A percentile compares a stretch with the other conserved stretches of the same genome.
Evolutionary conservation across 2,329 filamentous ascomycete genomes (phyloP).

Genomic region (Aureobasidium vineae): DNA sequence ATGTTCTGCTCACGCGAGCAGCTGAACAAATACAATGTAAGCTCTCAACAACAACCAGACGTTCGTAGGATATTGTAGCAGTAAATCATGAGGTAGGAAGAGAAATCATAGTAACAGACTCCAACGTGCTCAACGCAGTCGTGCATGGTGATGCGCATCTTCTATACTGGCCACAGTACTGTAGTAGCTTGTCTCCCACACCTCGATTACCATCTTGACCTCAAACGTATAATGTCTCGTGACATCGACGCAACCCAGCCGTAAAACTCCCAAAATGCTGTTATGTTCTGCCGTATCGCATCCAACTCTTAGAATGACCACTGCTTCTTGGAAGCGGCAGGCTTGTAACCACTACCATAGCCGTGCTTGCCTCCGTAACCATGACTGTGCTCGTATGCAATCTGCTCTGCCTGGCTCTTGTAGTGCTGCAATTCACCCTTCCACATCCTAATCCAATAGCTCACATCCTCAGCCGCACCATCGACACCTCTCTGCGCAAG

Average conservation of each 20-base stretch:
- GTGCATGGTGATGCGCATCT: background rate
- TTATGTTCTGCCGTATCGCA: background rate
- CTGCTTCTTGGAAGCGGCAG: constrained; percentile 13
- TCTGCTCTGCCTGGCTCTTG: constrained; percentile 35
- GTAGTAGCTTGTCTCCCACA: background rate
- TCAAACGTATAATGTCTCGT: background rate
- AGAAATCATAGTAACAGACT: background rate
- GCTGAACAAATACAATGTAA: no score
- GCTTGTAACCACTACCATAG: constrained; percentile 12
- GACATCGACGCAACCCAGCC: background rate
- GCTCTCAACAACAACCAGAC: no score
- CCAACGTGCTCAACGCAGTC: background rate
- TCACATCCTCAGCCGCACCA: constrained; percentile 61
- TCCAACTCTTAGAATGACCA: constrained; percentile 3
- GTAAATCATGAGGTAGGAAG: background rate
- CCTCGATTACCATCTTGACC: background rate
- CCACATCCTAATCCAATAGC: constrained; percentile 42
- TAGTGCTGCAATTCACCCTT: constrained; percentile 41
- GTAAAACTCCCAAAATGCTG: constrained; percentile 14
- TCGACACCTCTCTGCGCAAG: constrained; percentile 62
- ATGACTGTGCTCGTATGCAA: constrained; percentile 8
- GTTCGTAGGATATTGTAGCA: background rate
- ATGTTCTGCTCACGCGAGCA: no score
- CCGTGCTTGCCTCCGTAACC: constrained; percentile 13
- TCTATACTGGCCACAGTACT: background rate